Evolutionary conservation across 2,329 filamentous ascomycete genomes (phyloP).

Genomic region (Phialophora chinensis): DNA sequence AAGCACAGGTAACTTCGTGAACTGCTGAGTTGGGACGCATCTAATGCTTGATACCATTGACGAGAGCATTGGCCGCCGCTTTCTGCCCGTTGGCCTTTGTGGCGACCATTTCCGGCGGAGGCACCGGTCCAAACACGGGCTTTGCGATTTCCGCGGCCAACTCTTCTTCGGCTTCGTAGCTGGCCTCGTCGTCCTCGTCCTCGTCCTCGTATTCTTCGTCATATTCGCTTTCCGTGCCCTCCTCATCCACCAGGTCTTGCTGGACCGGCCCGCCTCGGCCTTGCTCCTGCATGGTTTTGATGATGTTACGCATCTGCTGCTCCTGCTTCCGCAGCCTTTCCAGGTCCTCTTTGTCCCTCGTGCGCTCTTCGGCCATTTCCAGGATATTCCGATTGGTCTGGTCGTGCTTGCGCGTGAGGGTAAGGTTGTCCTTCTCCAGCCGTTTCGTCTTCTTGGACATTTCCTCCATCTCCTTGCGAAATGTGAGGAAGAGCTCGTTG

Average conservation of each 20-base stretch:
- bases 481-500: constrained; percentile 95
- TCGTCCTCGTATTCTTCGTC: constrained; percentile 65
- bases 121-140: constrained; percentile 56
- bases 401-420: constrained; percentile 88
- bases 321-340: constrained; percentile 84
- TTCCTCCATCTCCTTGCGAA: constrained; percentile 98
- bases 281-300: constrained; percentile 94
- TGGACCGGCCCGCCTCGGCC: constrained; percentile 72
- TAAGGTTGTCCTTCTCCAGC: constrained; percentile 94
- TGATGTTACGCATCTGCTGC: constrained; percentile 89
- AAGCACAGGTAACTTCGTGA: background rate
- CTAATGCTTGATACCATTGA: constrained; percentile 51
- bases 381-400: constrained; percentile 93
- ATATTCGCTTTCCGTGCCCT: constrained; percentile 57
- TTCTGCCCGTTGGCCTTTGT: constrained; percentile 54
- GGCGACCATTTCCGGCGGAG: constrained; percentile 57
- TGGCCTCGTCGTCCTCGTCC: constrained; percentile 63
- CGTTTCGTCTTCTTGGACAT: constrained; percentile 99
- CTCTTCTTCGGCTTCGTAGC: constrained; percentile 64
- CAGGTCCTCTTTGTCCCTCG: constrained; percentile 73
- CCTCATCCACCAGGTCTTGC: constrained; percentile 60
- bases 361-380: constrained; percentile 94
- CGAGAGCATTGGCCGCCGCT: constrained; percentile 44
- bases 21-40: background rate
- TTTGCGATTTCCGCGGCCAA: constrained; percentile 49